Evolutionary conservation across 1,284 basidiomycete species (phyloP).

Genomic region (Cryptococcus sp.): DNA sequence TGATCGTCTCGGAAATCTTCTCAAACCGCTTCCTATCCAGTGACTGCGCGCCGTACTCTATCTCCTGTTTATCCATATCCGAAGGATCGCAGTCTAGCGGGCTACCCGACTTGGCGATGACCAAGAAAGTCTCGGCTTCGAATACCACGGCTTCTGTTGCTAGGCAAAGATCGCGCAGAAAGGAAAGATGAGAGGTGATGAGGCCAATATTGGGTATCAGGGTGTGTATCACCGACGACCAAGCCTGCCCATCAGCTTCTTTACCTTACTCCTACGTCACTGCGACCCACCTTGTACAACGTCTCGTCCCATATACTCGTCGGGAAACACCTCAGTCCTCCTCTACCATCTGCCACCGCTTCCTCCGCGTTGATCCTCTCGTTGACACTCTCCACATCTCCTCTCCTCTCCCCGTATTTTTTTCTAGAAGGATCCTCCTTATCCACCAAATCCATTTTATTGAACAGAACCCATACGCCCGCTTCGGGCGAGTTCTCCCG

Average conservation of each 20-base stretch:
- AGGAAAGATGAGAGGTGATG: conserved; percentile 76
- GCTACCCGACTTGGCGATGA: conserved; percentile 62
- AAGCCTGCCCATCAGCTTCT: conserved; percentile 59
- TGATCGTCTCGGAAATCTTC: conserved; percentile 90
- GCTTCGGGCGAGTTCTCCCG: conserved; percentile 60
- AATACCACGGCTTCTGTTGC: conserved; percentile 94
- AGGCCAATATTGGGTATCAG: conserved; percentile 91
- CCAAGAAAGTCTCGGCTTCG: conserved; percentile 94
- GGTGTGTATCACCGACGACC: conserved; percentile 95
- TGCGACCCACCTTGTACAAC: conserved; percentile 79
- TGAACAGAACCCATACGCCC: conserved; percentile 82
- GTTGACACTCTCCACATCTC: conserved; percentile 63
- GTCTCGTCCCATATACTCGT: conserved; percentile 98
- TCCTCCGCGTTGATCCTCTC: conserved; percentile 42
- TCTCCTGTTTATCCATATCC: conserved; percentile 35
- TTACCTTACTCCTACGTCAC: not conserved
- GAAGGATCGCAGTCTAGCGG: conserved; percentile 39
- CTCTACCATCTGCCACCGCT: not conserved
- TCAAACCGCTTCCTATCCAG: conserved; percentile 83
- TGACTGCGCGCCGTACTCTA: conserved; percentile 48
- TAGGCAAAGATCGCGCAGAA: conserved; percentile 75
- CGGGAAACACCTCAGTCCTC: conserved; percentile 55
- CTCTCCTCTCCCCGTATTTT: conserved; percentile 63
- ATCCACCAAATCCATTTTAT: conserved; percentile 82
- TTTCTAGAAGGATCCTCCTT: conserved; percentile 55